Percentiles rank a stretch among this genome's conserved stretches.
phyloP scores from a whole-genome alignment of 345 rosid genomes.

The Corymbia maculata region DNA sequence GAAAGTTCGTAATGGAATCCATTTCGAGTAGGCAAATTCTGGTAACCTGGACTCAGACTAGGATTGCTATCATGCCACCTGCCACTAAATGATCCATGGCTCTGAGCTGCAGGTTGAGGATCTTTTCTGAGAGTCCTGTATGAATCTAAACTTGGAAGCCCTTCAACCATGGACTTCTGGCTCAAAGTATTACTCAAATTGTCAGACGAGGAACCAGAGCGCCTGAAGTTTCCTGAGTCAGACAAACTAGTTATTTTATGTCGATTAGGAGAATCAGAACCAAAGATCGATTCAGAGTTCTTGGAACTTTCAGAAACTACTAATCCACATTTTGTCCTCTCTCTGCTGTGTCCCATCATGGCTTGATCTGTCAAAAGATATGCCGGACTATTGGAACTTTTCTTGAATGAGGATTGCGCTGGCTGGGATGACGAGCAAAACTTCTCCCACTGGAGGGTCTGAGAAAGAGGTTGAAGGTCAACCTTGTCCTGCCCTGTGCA shows the following conservation, averaged over 20 bases:
- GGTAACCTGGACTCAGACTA: conserved; percentile 33
- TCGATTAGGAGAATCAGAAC: conserved; percentile 30
- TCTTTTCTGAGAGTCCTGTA: conserved; percentile 33
- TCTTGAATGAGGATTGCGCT: conserved; percentile 23
- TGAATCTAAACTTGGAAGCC: conserved; percentile 33
- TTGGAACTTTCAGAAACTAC: conserved; percentile 18
- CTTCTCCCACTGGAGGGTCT: conserved; percentile 26
- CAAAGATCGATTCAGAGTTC: conserved; percentile 29
- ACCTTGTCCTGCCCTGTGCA: conserved; percentile 37
- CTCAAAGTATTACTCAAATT: conserved; percentile 36
- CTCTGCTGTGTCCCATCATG: conserved; percentile 27
- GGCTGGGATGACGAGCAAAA: conserved; percentile 35
- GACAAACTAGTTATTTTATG: conserved; percentile 21
- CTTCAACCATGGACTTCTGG: conserved; percentile 45
- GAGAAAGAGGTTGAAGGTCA: conserved; percentile 23
- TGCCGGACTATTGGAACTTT: conserved; percentile 25
- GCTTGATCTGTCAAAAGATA: conserved; percentile 30
- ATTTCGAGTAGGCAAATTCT: conserved; percentile 26
- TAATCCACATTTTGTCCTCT: conserved; percentile 24
- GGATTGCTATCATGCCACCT: conserved; percentile 34
- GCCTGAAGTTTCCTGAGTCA: conserved; percentile 44
- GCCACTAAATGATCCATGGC: conserved; percentile 42
- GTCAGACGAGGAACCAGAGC: conserved; percentile 45
- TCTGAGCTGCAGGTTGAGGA: conserved; percentile 29
- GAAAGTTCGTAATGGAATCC: conserved; percentile 5